Conservation (phyloP, 2,329 filamentous ascomycete species). For the Spiromastix sp. region DNA sequence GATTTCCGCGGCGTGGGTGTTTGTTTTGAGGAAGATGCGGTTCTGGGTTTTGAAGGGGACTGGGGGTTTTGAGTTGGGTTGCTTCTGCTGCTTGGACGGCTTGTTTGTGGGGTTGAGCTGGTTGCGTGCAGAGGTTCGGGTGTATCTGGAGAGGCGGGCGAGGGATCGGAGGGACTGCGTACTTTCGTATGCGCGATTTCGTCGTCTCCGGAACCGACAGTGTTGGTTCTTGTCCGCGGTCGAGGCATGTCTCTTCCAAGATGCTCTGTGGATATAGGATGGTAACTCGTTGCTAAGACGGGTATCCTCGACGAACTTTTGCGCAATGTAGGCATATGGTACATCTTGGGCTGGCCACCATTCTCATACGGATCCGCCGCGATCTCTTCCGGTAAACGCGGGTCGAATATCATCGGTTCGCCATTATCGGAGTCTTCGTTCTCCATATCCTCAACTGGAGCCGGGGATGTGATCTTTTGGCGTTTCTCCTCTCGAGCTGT, state of each 20-base stretch:
- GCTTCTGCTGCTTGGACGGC: constrained; percentile 11
- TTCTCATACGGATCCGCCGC: constrained; percentile 39
- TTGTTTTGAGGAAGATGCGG: constrained; percentile 21
- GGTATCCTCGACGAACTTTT: constrained; percentile 72
- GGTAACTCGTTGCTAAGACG: constrained; percentile 67
- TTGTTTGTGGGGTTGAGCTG: constrained; percentile 4
- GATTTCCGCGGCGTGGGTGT: constrained; percentile 26
- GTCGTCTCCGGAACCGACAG: constrained; percentile 49
- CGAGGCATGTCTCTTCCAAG: constrained; percentile 64
- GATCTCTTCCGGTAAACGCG: constrained; percentile 68
- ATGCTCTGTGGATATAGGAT: constrained; percentile 60
- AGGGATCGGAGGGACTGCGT: constrained; percentile 30
- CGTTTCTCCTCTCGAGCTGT: constrained; percentile 24
- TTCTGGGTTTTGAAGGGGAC: constrained; percentile 16
- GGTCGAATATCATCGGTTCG: constrained; percentile 32
- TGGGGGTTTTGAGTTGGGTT: constrained; percentile 13
- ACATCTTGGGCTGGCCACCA: constrained; percentile 37
- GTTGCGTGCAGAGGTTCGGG: constrained; percentile 4
- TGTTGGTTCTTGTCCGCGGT: constrained; percentile 48
- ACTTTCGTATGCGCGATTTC: constrained; percentile 52
- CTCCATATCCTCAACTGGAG: constrained; percentile 28
- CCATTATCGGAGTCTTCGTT: constrained; percentile 26
- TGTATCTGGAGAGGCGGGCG: not conserved
- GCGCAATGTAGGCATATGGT: constrained; percentile 43
- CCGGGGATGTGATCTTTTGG: constrained; percentile 20